Percentiles rank a stretch among this genome's conserved stretches.
phyloP scores from a whole-genome alignment of 768 basidiomycete genomes.

The Hortiboletus flavorubellus region DNA sequence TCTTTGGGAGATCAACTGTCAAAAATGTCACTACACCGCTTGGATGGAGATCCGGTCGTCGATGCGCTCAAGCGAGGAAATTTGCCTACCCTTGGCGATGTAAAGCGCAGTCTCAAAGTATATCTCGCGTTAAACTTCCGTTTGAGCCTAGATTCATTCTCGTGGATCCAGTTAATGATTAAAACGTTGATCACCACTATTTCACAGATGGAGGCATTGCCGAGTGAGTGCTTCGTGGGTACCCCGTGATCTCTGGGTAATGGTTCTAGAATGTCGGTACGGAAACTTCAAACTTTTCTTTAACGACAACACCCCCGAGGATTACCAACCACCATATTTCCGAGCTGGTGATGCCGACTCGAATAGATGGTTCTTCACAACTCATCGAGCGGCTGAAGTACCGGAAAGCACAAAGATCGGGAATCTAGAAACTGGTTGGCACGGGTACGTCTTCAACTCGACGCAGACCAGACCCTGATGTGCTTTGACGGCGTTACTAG shows the following conservation, averaged over 20 bases:
- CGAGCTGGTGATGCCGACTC: conserved; percentile 65
- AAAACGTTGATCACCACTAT: conserved; percentile 79
- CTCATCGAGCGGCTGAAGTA: conserved; percentile 65
- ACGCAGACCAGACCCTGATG: not conserved
- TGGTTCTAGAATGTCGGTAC: conserved; percentile 61
- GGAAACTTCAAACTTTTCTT: conserved; percentile 91
- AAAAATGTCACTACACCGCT: conserved; percentile 44
- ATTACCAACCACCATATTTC: conserved; percentile 85
- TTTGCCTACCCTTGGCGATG: conserved; percentile 72
- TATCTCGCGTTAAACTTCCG: not conserved
- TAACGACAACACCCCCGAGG: conserved; percentile 69
- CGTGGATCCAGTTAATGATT: conserved; percentile 53
- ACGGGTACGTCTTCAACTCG: conserved; percentile 46
- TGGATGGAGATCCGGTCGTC: conserved; percentile 53
- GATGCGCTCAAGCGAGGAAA: conserved; percentile 58
- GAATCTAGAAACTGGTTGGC: conserved; percentile 65
- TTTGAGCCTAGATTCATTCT: not conserved
- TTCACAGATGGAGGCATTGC: conserved; percentile 74
- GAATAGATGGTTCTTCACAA: conserved; percentile 80
- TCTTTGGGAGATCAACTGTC: conserved; percentile 59
- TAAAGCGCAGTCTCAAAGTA: conserved; percentile 80
- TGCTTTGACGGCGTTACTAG: conserved; percentile 33
- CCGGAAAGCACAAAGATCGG: conserved; percentile 75
- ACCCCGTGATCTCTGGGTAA: not conserved
- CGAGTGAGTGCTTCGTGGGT: conserved; percentile 47